phyloP scores from a whole-genome alignment of 1,284 basidiomycete genomes.

The Ganoderma lingzhi region DNA sequence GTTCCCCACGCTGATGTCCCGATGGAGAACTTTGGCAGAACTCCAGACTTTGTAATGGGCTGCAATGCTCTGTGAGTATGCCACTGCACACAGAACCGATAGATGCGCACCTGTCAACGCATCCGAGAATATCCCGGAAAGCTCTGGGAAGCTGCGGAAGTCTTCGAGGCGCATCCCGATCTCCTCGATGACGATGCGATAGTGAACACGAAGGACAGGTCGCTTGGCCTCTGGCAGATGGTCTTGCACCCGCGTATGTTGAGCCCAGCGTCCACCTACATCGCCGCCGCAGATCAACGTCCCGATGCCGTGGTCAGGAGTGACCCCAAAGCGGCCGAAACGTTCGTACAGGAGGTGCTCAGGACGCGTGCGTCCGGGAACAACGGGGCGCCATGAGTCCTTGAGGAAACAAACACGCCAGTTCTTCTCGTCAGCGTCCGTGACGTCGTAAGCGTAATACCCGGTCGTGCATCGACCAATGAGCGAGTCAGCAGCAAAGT shows the following conservation, averaged over 20 bases:
- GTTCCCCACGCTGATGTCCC: constrained; percentile 24
- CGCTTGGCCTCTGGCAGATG: not conserved
- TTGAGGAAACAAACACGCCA: constrained; percentile 15
- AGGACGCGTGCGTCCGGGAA: constrained; percentile 11
- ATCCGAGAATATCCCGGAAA: not conserved
- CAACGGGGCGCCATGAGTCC: constrained; percentile 20
- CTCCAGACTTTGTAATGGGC: constrained; percentile 9
- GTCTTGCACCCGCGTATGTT: constrained; percentile 12
- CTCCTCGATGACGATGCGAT: constrained; percentile 15
- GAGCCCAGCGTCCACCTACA: constrained; percentile 14
- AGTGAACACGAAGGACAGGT: constrained; percentile 8
- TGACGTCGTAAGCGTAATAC: constrained; percentile 15
- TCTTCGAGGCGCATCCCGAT: not conserved
- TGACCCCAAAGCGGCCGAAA: not conserved
- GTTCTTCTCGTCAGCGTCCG: not conserved
- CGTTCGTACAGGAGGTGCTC: constrained; percentile 20
- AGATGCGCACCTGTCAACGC: not conserved
- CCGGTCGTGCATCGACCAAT: constrained; percentile 18
- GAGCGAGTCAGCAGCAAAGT: constrained; percentile 11
- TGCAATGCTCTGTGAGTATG: not conserved
- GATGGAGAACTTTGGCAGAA: constrained; percentile 10
- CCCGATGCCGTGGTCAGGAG: not conserved
- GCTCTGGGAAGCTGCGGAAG: constrained; percentile 7
- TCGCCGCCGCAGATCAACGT: constrained; percentile 23
- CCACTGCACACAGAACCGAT: not conserved